phyloP scores from a whole-genome alignment of 1,139 yeast genomes.

The Scheffersomyces cryptocercus region DNA sequence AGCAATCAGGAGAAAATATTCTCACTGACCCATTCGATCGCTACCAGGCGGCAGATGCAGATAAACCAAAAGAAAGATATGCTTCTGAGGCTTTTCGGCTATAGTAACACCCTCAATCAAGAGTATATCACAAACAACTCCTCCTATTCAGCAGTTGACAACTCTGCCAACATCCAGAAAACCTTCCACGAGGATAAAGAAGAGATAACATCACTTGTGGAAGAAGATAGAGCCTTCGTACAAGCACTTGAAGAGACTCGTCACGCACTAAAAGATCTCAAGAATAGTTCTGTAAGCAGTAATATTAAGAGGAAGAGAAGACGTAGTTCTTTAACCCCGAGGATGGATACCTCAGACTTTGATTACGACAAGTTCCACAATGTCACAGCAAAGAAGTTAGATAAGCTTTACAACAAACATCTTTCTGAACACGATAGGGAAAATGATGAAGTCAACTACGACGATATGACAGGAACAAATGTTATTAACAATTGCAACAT shows the following conservation, averaged over 20 bases:
- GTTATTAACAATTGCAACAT: background rate
- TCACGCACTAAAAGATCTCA: constrained; percentile 3
- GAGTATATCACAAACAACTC: constrained; percentile 47
- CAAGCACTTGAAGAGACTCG: constrained; percentile 27
- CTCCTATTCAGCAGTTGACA: constrained; percentile 40
- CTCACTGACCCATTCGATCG: constrained; percentile 35
- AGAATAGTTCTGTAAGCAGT: constrained; percentile 6
- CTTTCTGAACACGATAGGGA: constrained; percentile 11
- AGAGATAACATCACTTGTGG: constrained; percentile 35
- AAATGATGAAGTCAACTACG: constrained; percentile 8
- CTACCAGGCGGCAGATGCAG: constrained; percentile 43
- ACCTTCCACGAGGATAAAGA: constrained; percentile 46
- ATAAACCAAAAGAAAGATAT: constrained; percentile 44
- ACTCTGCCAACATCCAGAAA: constrained; percentile 37
- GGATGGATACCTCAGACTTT: constrained; percentile 13
- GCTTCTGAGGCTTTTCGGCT: constrained; percentile 40
- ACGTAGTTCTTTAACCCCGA: background rate
- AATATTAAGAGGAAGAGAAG: constrained; percentile 8
- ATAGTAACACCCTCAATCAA: constrained; percentile 38
- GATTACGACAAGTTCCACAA: constrained; percentile 31
- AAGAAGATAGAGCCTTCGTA: constrained; percentile 36
- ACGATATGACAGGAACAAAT: constrained; percentile 1
- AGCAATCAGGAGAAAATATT: constrained; percentile 35
- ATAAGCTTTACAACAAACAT: constrained; percentile 22
- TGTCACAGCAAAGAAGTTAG: constrained; percentile 24